Evolutionary conservation across 345 rosid species (phyloP), one percentile per base, ranked within the genome.

Genomic region (Raphanus sativus): DNA sequence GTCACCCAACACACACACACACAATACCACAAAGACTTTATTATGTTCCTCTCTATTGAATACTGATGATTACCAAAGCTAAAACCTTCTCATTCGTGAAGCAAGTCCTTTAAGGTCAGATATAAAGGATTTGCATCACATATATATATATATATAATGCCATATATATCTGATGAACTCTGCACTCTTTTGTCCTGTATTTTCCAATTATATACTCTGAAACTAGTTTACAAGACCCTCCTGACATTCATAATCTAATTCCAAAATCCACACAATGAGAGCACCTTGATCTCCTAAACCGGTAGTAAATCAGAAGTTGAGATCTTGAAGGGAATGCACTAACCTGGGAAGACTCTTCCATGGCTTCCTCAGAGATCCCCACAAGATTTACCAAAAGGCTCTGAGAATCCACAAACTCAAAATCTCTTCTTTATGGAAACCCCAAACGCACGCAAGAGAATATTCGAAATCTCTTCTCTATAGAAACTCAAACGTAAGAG

Each of bases 301-400:
- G 2, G 50, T 36, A 32, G 45, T 24, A 65, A 56, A 50, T 16
- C 9, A 64, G 33, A 42, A 29, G 67, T 15, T 55, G 21, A 65
- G 59, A 66, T 65, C 29, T 56, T 11, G 21, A 65, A 71, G 77
- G 4, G n/a, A 33, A 25, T 0, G 45, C 45, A 74, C 70, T 48
- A 74, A 79, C 82, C 82, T 74, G 82, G 52, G 82, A 79, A 74
- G 82, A 29, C 29, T 79, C 78, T 21, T 74, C 78, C 82, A 79
- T 79, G 70, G 73, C 5, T 25, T 77, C 45, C 67, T 66, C 45
- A 71, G 56, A 67, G 61, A 66, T 66, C 77, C 8, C 8, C 68
- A 78, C 30, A 66, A 26, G 75, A 62, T 77, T 63, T 56, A 29
- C 28, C 25, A 62, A 76, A 68, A 69, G 74, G 21, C 21, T 21